phyloP scores from a whole-genome alignment of 208 protist species.

The Angomonas ambiguus region DNA sequence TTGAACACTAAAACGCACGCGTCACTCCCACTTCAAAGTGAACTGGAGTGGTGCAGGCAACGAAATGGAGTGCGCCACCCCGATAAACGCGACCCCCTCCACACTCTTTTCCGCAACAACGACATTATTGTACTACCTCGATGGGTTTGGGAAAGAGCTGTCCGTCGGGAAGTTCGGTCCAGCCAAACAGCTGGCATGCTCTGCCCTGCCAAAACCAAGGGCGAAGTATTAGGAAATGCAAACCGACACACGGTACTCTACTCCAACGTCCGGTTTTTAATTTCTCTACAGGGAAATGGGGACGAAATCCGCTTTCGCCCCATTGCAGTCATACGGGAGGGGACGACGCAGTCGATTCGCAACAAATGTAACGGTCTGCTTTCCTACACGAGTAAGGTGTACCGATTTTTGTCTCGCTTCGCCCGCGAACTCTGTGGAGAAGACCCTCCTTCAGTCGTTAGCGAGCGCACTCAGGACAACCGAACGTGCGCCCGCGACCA shows the following conservation, averaged over 20 bases:
- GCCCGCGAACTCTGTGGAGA: neutral
- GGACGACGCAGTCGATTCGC: neutral
- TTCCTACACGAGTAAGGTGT: neutral
- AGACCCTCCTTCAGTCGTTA: too few species aligned
- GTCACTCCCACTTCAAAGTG: neutral
- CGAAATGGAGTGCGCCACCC: neutral
- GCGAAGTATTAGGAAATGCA: too few species aligned
- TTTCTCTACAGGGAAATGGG: neutral
- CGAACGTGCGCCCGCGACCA: too few species aligned
- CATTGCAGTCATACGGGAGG: neutral
- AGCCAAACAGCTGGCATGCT: too few species aligned
- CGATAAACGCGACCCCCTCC: neutral
- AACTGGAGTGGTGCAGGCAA: neutral
- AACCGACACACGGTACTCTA: neutral
- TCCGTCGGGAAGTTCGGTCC: neutral
- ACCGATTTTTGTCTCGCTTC: neutral
- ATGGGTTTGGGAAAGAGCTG: neutral
- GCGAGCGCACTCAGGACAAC: too few species aligned
- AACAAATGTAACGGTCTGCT: neutral
- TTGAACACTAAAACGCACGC: neutral
- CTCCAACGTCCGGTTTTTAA: neutral
- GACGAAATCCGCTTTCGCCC: neutral
- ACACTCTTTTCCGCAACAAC: neutral
- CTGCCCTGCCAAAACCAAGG: too few species aligned
- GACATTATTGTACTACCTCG: neutral